phyloP scores from a whole-genome alignment of 2,329 filamentous ascomycete species.

The Bipolaris sorokiniana region DNA sequence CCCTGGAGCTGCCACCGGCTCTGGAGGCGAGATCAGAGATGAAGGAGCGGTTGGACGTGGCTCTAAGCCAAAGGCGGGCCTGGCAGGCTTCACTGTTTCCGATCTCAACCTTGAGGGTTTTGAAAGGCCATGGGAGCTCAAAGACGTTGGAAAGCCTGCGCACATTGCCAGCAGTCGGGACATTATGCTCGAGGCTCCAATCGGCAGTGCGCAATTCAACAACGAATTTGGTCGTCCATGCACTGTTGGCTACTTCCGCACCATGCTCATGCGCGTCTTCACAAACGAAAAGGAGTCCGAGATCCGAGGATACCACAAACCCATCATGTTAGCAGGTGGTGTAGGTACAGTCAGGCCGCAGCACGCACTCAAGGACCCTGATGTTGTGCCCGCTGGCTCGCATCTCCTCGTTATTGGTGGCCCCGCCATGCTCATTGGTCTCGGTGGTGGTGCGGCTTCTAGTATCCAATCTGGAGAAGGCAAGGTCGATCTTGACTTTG shows the following conservation, averaged over 20 bases:
- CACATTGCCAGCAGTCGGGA: slow-evolving; percentile 94
- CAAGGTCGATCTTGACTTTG: slow-evolving; percentile 92
- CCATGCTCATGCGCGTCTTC: slow-evolving; percentile 74
- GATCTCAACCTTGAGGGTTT: slow-evolving; percentile 88
- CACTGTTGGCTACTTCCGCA: slow-evolving; percentile 89
- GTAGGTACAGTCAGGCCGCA: slow-evolving; percentile 90
- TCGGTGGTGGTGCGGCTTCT: slow-evolving; percentile 93
- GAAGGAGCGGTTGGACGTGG: slow-evolving; percentile 93
- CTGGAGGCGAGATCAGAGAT: slow-evolving; percentile 93
- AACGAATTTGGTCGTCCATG: slow-evolving; percentile 96
- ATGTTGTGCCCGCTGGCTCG: slow-evolving; percentile 82
- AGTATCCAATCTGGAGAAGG: slow-evolving; percentile 87
- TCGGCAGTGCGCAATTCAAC: slow-evolving; percentile 94
- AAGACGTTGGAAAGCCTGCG: slow-evolving; percentile 81
- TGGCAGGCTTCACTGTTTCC: slow-evolving; percentile 93
- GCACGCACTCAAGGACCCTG: slow-evolving; percentile 83
- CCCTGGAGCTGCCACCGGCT: slow-evolving; percentile 90
- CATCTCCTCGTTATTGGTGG: slow-evolving; percentile 92
- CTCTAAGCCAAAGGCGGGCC: slow-evolving; percentile 88
- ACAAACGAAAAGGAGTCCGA: slow-evolving; percentile 68
- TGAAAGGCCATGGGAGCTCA: slow-evolving; percentile 82
- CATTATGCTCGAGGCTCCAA: slow-evolving; percentile 97
- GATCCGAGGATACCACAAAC: slow-evolving; percentile 93
- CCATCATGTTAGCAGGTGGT: slow-evolving; percentile 97
- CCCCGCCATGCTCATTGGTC: slow-evolving; percentile 95